Evolutionary conservation across 2,329 filamentous ascomycete genomes (phyloP), one percentile per base, ranked within the genome.

Genomic region (Phyllosticta capitalensis): DNA sequence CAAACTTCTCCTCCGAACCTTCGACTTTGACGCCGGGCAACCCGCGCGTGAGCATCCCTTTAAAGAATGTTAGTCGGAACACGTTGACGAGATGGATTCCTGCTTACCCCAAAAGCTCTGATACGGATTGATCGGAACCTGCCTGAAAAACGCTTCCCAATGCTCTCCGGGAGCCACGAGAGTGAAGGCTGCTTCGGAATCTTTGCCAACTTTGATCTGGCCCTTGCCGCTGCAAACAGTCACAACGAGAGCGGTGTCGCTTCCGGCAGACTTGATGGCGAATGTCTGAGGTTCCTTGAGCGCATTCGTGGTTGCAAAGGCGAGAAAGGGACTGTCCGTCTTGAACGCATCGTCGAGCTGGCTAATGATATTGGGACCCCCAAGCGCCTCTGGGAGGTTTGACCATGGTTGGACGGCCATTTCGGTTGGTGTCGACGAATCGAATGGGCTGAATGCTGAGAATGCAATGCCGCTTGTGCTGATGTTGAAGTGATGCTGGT

Each of bases 61-160:
- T 10, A n/a, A 26, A 26, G 55, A 75, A 73, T 66, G 68, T 71
- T 64, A 64, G 58, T 55, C 6, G 45, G 28, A 17, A 24, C 19
- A 14, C 9, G 5, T 28, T 45, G 28, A n/a, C 7, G 9, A 9
- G 22, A 10, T 21, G 6, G 26, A 2, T 28, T 14, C 17, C 9
- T 12, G 12, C 72, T 71, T 72, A 65, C 73, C 73, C 75, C 75
- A 77, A 63, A 76, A 78, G 59, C 72, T 75, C 60, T 78, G 75
- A 61, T 78, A 76, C 14, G 75, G 75, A 33, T 33, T 50, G 1
- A 69, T 71, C 4, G 75, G 75, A 1, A 75, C 72, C 33, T 70
- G 67, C 60, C 76, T 71, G 68, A 77, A 76, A 65, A 76, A 75
- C 53, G 75, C 68, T 63, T 76, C 71, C 76, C 76, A 78, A 67